A percentile compares a stretch with the other conserved stretches of the same genome.
Evolutionary conservation across 371 early-diverging fungal species (phyloP).

Genomic region (Dinochytrium kinnereticum): DNA sequence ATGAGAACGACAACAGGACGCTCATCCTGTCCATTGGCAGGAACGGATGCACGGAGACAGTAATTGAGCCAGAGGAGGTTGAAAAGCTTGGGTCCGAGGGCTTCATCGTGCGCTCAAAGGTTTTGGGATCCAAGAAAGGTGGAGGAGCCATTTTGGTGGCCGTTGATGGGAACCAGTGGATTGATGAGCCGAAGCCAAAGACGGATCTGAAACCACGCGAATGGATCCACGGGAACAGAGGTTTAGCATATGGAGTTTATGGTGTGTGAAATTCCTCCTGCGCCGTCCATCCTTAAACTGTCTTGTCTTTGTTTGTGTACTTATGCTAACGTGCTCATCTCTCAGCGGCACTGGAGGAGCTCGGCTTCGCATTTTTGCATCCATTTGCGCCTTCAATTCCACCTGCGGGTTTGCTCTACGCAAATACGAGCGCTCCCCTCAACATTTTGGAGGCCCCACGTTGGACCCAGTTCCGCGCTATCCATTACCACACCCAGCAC

Average conservation of each 20-base stretch:
- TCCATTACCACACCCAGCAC: constrained; percentile 40
- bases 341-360: constrained; percentile 24
- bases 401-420: neutral
- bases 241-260: constrained; percentile 29
- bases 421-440: neutral
- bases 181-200: neutral
- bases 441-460: constrained; percentile 8
- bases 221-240: constrained; percentile 33
- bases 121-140: neutral
- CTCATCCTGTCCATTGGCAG: neutral
- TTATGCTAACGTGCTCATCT: neutral
- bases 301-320: neutral
- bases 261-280: neutral
- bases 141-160: constrained; percentile 4
- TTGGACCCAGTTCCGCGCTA: constrained; percentile 27
- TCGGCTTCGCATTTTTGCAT: constrained; percentile 37
- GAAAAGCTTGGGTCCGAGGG: constrained; percentile 4
- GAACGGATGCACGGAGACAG: neutral
- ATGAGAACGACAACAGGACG: neutral
- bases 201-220: constrained; percentile 10
- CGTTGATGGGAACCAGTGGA: neutral
- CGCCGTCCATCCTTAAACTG: neutral
- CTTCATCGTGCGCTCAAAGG: constrained; percentile 4
- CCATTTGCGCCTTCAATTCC: constrained; percentile 32
- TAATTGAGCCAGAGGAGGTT: neutral